Conservation (phyloP, 345 rosid species). For the Capsella bursapastoris region DNA sequence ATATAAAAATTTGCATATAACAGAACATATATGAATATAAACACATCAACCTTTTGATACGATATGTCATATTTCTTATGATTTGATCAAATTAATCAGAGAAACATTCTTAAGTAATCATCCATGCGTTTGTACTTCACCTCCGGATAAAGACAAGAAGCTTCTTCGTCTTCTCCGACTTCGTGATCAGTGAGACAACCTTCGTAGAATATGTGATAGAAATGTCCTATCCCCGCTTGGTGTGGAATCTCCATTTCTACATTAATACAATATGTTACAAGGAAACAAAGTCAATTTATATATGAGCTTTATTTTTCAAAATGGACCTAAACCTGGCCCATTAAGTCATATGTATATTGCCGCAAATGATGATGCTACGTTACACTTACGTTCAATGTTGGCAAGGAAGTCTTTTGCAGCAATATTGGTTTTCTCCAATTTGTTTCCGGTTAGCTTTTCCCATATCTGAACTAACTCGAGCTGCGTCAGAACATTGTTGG, state of each 20-base stretch:
- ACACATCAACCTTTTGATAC: too few relatives aligned
- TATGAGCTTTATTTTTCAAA: not conserved
- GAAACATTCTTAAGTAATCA: constrained; percentile 58
- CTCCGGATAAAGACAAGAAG: constrained; percentile 79
- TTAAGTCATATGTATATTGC: not conserved
- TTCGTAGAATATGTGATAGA: constrained; percentile 80
- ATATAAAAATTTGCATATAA: too few relatives aligned
- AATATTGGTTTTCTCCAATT: constrained; percentile 53
- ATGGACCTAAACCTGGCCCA: constrained; percentile 6
- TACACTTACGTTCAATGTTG: constrained; percentile 55
- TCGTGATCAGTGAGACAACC: constrained; percentile 80
- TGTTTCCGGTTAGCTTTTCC: constrained; percentile 66
- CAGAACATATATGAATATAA: too few relatives aligned
- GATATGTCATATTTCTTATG: too few relatives aligned
- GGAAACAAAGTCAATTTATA: not conserved
- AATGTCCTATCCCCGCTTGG: constrained; percentile 79
- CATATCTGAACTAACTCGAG: constrained; percentile 61
- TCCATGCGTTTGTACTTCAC: constrained; percentile 71
- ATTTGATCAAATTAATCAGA: constrained; percentile 27
- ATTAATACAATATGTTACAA: not conserved
- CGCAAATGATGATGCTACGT: too few relatives aligned
- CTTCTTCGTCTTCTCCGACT: constrained; percentile 67
- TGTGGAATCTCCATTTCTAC: constrained; percentile 61
- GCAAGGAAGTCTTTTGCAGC: constrained; percentile 61
- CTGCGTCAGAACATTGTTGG: constrained; percentile 64